Conservation (phyloP, 768 basidiomycete genomes). For the Calocera cornea region DNA sequence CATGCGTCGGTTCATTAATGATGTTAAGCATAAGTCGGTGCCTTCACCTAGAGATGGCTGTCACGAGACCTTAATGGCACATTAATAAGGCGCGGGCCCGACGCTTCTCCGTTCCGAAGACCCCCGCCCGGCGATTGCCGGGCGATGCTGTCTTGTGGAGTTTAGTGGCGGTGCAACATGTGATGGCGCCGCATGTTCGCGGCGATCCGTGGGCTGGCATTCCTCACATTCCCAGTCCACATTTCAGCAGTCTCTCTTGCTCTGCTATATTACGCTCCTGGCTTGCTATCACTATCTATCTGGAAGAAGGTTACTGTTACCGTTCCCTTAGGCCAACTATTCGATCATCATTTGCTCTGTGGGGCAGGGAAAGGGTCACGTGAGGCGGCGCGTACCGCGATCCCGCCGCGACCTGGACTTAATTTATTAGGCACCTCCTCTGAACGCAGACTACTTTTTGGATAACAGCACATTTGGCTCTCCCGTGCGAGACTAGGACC, state of each 20-base stretch:
- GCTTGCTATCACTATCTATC: neutral
- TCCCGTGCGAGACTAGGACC: neutral
- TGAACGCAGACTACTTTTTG: no score
- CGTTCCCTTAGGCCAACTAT: neutral
- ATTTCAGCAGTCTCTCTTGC: neutral
- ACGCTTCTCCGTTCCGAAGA: no score
- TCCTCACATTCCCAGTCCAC: conserved; percentile 4
- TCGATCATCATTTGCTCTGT: neutral
- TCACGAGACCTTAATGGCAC: no score
- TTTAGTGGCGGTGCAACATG: conserved; percentile 1
- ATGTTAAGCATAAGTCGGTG: neutral
- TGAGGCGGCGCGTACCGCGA: neutral
- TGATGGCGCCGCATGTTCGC: neutral
- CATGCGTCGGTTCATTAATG: neutral
- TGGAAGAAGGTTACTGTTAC: neutral
- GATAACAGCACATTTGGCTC: no score
- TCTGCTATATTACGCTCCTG: neutral
- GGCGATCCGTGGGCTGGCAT: neutral
- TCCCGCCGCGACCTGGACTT: neutral
- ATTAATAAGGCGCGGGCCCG: no score
- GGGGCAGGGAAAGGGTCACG: neutral
- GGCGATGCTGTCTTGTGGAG: conserved; percentile 4
- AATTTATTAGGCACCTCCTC: neutral
- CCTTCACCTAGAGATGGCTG: no score
- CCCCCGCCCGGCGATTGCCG: neutral